Evolutionary conservation across 768 basidiomycete genomes (phyloP).

Genomic region (Amanita polypyramis): DNA sequence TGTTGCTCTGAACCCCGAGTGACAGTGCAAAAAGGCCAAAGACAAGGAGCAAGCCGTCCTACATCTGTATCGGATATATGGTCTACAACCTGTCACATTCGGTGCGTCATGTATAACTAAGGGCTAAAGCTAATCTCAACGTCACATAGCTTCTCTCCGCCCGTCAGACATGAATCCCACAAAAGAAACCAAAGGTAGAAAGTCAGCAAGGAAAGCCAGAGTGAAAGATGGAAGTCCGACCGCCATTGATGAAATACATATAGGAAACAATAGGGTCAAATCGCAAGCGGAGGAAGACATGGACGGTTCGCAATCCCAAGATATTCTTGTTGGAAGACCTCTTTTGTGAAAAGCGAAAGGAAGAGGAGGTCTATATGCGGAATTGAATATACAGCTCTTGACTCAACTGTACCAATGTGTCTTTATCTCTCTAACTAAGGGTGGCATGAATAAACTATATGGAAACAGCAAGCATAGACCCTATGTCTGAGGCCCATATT

Average conservation of each 20-base stretch:
- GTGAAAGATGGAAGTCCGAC: not conserved
- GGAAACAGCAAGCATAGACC: too few relatives aligned
- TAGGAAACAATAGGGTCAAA: too few relatives aligned
- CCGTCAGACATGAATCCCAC: conserved; percentile 30
- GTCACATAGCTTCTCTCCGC: conserved; percentile 28
- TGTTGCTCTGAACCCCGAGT: not conserved
- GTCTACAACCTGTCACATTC: conserved; percentile 51
- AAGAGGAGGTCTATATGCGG: too few relatives aligned
- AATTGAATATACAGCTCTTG: too few relatives aligned
- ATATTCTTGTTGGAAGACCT: too few relatives aligned
- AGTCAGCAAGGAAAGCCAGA: conserved; percentile 25
- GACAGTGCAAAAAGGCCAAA: conserved; percentile 40
- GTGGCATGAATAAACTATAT: too few relatives aligned
- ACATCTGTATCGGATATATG: conserved; percentile 72
- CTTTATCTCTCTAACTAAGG: too few relatives aligned
- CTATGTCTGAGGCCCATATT: not conserved
- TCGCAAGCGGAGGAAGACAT: too few relatives aligned
- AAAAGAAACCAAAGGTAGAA: conserved; percentile 34
- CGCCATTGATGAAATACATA: too few relatives aligned
- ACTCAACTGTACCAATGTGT: too few relatives aligned
- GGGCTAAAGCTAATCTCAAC: not conserved
- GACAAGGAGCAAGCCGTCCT: conserved; percentile 93
- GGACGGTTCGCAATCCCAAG: too few relatives aligned
- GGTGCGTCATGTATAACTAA: conserved; percentile 20
- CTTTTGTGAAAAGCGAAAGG: too few relatives aligned